Base-by-base conservation (phyloP, 768 basidiomycete genomes). In the Russula sp. region DNA sequence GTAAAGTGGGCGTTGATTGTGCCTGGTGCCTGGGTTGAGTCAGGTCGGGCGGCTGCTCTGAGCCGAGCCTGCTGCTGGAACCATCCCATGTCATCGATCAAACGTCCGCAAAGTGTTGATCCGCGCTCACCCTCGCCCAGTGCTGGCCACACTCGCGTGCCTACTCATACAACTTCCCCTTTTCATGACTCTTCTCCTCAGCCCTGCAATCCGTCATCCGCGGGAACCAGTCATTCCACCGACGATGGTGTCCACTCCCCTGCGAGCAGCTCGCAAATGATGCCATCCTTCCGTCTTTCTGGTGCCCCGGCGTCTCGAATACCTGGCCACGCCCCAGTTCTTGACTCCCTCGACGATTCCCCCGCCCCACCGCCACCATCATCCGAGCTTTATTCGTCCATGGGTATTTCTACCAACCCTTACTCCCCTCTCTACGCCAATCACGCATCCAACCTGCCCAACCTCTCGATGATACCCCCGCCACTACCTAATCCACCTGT, bases 221-320 rank as follows among this genome's bases (percentile, higher is more conserved):
- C 53, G 25, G 58, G 42, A 36, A 66, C 62, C 35, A 32, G 53
- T 39, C 43, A 59, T 25, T 36, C 22, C 11, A 16, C 32, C 48
- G 63, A 61, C 25, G 25, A 29, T 29, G 65, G 58, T 16, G 41
- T 5, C 42, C 57, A 58, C 20, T 38, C 58, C 29, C 42, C 65
- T 16, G 51, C 43, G 29, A 35, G 46, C 18, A 16, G 50, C 16
- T 39, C 51, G 7, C 62, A 51, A 46, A 62, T 61, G 50, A 65
- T 64, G 20, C 20, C 64, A 10, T 69, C 72, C 25, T 64, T 59
- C 16, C 69, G 70, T 34, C 70, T 72, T 6, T 52, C 69, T 20
- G 69, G 70, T 56, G 71, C 71, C 16, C 61, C 66, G 60, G 67
- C 70, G n/a, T 66, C 72, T 14, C 64, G 61, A 38, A 66, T 71